phyloP scores from a whole-genome alignment of 495 filamentous ascomycete species.

The Neohortaea acidophila region DNA sequence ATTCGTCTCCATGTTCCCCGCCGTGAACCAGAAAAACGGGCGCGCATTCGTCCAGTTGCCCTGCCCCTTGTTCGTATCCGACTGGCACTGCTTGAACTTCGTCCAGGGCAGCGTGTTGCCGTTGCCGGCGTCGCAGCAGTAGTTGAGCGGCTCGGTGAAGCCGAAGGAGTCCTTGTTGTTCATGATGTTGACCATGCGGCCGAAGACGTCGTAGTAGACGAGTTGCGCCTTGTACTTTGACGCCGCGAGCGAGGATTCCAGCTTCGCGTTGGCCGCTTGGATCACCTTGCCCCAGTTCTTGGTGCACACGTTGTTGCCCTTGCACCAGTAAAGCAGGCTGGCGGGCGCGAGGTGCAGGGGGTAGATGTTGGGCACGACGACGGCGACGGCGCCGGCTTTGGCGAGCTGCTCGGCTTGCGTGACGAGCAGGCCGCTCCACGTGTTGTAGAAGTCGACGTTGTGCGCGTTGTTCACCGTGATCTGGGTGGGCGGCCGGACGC shows the following conservation, averaged over 20 bases:
- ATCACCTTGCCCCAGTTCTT: conserved; percentile 15
- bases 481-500: conserved; percentile 16
- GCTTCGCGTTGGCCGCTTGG: conserved; percentile 9
- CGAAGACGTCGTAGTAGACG: conserved; percentile 19
- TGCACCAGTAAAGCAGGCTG: conserved; percentile 12
- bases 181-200: conserved; percentile 13
- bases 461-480: no score
- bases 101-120: background rate
- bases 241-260: conserved; percentile 4
- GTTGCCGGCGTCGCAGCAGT: conserved; percentile 8
- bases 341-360: conserved; percentile 17
- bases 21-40: conserved; percentile 12
- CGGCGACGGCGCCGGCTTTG: conserved; percentile 10
- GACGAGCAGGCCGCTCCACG: conserved; percentile 7
- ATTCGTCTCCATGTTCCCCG: conserved; percentile 6
- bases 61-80: no score
- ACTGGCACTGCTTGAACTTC: conserved; percentile 6
- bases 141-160: conserved; percentile 1
- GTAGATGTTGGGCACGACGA: conserved; percentile 20
- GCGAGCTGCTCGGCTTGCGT: conserved; percentile 12
- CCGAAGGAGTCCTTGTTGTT: conserved; percentile 9
- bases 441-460: conserved; percentile 11
- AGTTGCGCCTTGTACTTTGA: conserved; percentile 12
- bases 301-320: conserved; percentile 6
- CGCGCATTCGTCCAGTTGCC: conserved; percentile 4